Percentiles rank a stretch among this genome's conserved stretches.
phyloP scores from a whole-genome alignment of 1,284 basidiomycete species.

The Athelia sp. region DNA sequence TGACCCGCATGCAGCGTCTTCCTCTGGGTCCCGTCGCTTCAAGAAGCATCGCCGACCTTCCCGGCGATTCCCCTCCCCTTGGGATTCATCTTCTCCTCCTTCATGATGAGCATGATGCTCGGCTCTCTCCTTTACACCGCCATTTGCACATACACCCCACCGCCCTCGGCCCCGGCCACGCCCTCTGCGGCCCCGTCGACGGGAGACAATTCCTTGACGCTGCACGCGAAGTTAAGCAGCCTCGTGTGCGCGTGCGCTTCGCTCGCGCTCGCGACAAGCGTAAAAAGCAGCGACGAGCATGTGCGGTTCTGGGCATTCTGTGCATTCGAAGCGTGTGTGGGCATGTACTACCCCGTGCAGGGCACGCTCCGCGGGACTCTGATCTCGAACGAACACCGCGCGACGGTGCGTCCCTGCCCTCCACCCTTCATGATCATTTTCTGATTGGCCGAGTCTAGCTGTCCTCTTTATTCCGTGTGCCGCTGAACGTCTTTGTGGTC shows the following conservation, averaged over 20 bases:
- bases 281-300: constrained; percentile 41
- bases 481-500: constrained; percentile 70
- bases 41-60: constrained; percentile 43
- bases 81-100: constrained; percentile 72
- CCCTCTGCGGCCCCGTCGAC: constrained; percentile 2
- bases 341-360: constrained; percentile 74
- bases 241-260: constrained; percentile 56
- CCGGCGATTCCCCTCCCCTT: constrained; percentile 44
- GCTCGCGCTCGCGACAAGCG: constrained; percentile 49
- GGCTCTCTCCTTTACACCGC: constrained; percentile 66
- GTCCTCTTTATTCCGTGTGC: constrained; percentile 68
- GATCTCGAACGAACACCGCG: constrained; percentile 69
- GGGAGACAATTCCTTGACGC: constrained; percentile 38
- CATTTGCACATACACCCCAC: constrained; percentile 36
- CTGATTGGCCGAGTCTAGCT: constrained; percentile 34
- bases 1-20: constrained; percentile 41
- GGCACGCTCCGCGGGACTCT: constrained; percentile 68
- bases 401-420: constrained; percentile 48
- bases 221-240: constrained; percentile 66
- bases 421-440: background rate
- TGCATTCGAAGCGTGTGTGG: constrained; percentile 69
- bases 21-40: constrained; percentile 71
- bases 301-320: constrained; percentile 71
- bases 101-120: constrained; percentile 79
- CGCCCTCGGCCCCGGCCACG: constrained; percentile 13